Evolutionary conservation across 1,284 basidiomycete genomes (phyloP).

Genomic region (Puccinia hordei): DNA sequence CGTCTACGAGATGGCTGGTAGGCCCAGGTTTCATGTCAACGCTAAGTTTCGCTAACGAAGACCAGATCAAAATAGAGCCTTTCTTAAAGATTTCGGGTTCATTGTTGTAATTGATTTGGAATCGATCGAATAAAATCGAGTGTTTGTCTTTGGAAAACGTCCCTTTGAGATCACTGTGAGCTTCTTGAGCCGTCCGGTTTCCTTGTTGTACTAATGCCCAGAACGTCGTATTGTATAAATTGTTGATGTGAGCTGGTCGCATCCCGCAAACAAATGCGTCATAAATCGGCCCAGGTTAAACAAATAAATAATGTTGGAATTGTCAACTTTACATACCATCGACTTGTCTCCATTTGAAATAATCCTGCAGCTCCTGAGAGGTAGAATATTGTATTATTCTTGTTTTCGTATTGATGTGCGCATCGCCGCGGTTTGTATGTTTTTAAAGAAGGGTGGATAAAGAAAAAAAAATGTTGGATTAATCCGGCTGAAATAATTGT

Average conservation of each 20-base stretch:
- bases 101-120: conserved; percentile 84
- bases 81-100: conserved; percentile 76
- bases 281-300: neutral
- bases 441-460: neutral
- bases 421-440: neutral
- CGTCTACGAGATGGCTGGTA: neutral
- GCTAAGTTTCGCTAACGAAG: neutral
- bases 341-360: conserved; percentile 92
- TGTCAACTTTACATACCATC: conserved; percentile 70
- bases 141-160: conserved; percentile 86
- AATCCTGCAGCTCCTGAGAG: conserved; percentile 75
- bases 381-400: conserved; percentile 81
- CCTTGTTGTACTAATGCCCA: conserved; percentile 88
- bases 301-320: neutral
- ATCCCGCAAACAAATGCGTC: conserved; percentile 11
- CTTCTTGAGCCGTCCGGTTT: conserved; percentile 74
- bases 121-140: conserved; percentile 80
- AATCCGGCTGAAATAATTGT: neutral
- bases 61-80: conserved; percentile 79
- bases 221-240: conserved; percentile 92
- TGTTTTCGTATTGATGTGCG: neutral
- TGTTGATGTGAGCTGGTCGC: conserved; percentile 87
- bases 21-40: neutral
- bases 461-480: neutral
- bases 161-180: conserved; percentile 70